Evolutionary conservation across 768 basidiomycete species (phyloP), one percentile per base, ranked within the genome.

Genomic region (Tricholoma matsutake): DNA sequence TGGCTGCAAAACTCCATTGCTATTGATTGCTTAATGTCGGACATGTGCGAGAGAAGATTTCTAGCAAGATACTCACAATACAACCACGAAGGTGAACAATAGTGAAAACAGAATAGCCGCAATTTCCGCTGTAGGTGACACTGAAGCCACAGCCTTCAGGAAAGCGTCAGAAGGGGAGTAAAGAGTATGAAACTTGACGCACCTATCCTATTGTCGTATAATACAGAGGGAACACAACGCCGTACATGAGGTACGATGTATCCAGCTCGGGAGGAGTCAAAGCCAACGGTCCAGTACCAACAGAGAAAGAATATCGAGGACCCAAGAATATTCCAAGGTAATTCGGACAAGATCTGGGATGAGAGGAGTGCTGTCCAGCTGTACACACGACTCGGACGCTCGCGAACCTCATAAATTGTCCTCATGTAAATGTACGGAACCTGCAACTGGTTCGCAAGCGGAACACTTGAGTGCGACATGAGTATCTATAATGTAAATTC

Each of bases 211-310:
- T 76, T 0, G 86, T 83, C 14, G 86, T 85, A 66, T 84, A 90
- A 65, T 86, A 91, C 0, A 86, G 47, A 4, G 87, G 85, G 69
- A 85, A 88, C 47, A 83, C 68, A 10, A 89, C 67, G 1, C 79
- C 81, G 25, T 82, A 72, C 59, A 84, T 73, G 4, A 89, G 77
- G 70, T 83, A 87, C 1, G 83, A n/a, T 85, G 71, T 81, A 88
- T 4, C 80, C 88, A 2, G 76, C 86, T 34, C 87, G 76, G 10
- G 79, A 76, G 4, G 67, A 75, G 3, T 77, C 77, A 68, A 86
- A 85, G 1, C 85, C 87, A 25, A 89, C 85, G 2, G 87, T 86
- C 84, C 85, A 89, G 69, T 81, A 91, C 88, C 88, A 91, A 68
- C 84, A 87, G 25, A 86, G 66, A 76, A 85, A 91, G 77, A 85